Base-by-base conservation (phyloP, 129 eudicot genomes). In the Helichrysum umbraculigerum region DNA sequence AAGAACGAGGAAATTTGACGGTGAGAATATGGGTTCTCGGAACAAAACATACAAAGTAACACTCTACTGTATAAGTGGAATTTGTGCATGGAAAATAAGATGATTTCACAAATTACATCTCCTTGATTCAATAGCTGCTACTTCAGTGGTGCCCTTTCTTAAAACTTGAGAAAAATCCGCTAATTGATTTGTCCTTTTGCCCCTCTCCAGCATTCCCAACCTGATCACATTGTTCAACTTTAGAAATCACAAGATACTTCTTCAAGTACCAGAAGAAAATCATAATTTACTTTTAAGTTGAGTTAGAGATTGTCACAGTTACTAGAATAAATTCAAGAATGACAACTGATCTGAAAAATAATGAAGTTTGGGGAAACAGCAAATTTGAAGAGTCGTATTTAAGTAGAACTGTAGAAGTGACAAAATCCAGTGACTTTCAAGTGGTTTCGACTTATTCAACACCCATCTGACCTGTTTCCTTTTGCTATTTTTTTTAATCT, bases 151-250 rank as follows among this genome's bases (percentile, higher is more conserved):
- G 87, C 7, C 85, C 85, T 81, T 78, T 86, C 78, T 76, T 84
- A 39, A 86, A 80, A 47, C 85, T 76, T 0, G 93, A 81, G 78
- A 88, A 84, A 76, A 86, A 84, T 41, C 87, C 82, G 34, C 86
- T 72, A n/a, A 75, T 32, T 9, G 87, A 81, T 69, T 86, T 88
- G 54, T 86, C 88, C 81, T 85, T 85, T 47, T 67, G 90, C 39
- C 78, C 86, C 42, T 84, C 90, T 58, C 88, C 88, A 8, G 63
- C 85, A 16, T 73, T 78, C 75, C 81, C 93, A 70, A 88, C 90
- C 93, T 88, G 66, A 66, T 74, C 60, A 73, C 61, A 41, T 71
- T 39, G 51, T 78, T 64, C 14, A 21, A 71, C 72, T 44, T 50
- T 15, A 51, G 16, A 22, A 14, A 47, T 78, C 32, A 62, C 8